Evolutionary conservation across 768 basidiomycete species (phyloP).

Genomic region (Psilocybe sp.): DNA sequence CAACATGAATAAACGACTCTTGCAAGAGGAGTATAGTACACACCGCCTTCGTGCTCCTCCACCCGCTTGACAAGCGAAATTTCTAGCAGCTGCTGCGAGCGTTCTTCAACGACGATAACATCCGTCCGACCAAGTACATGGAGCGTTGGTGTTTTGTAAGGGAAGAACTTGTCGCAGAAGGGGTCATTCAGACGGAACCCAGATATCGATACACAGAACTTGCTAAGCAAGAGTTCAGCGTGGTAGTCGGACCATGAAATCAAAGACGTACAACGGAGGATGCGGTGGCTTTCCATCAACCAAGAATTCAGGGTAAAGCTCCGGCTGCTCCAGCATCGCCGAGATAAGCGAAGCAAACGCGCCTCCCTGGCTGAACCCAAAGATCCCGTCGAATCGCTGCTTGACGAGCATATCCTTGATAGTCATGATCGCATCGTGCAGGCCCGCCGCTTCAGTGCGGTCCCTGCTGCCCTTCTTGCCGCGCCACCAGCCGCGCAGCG

Average conservation of each 20-base stretch:
- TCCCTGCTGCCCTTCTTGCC: conserved; percentile 40
- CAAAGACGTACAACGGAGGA: conserved; percentile 62
- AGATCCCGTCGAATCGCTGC: conserved; percentile 55
- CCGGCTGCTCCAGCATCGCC: conserved; percentile 37
- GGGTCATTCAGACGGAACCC: conserved; percentile 62
- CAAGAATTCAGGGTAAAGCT: conserved; percentile 55
- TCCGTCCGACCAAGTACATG: conserved; percentile 80
- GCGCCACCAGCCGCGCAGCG: conserved; percentile 70
- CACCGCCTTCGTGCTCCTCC: conserved; percentile 80
- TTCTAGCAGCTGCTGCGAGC: conserved; percentile 54
- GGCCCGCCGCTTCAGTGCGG: conserved; percentile 47
- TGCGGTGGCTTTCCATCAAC: conserved; percentile 64
- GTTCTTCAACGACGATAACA: conserved; percentile 68
- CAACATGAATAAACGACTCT: background rate
- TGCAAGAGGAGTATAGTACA: conserved; percentile 14
- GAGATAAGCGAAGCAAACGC: conserved; percentile 46
- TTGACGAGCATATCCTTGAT: conserved; percentile 56
- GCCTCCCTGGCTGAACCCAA: conserved; percentile 63
- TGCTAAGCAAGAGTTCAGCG: conserved; percentile 29
- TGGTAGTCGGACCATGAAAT: background rate
- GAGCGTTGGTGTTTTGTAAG: conserved; percentile 68
- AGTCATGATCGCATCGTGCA: conserved; percentile 53
- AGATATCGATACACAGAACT: conserved; percentile 74
- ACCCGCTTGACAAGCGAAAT: conserved; percentile 58
- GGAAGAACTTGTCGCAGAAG: conserved; percentile 48